Evolutionary conservation across 805 yeast genomes (phyloP), one percentile per base, ranked within the genome.

Genomic region (Huiozyma sinensis): DNA sequence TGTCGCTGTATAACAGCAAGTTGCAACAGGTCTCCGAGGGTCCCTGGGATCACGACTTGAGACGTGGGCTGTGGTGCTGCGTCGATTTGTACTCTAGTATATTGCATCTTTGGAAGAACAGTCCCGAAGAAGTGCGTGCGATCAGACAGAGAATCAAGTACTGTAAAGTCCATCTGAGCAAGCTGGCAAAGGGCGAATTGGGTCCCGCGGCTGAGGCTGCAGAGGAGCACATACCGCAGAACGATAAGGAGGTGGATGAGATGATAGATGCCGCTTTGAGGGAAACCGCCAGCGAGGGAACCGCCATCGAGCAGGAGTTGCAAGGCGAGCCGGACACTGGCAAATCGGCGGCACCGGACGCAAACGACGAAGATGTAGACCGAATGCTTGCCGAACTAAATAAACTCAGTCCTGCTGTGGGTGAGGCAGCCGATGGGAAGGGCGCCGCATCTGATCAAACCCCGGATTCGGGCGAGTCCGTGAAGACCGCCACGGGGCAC

Each of bases 1-100:
- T 72, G 55, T 65, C 70, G 38, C 67, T 85, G 17, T 80, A 83
- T 59, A 75, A 73, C 37, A 69, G 47, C 69, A 48, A 64, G 61
- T 7, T 67, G 69, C 4, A 54, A 70, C 36, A 72, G 64, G 34
- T 60, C 56, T 34, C 81, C 82, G 2, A 79, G 72, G 30, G 64
- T 59, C 44, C 72, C 65, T 42, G 71, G 82, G 53, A 53, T 41
- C 32, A 33, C 17, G 45, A 44, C 28, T 42, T 63, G 40, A 54
- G 42, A 27, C 48, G 56, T 24, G 61, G 57, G 1, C 43, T 62
- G n/a, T 60, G 64, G 65, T 61, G 65, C 43, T 56, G 63, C 41
- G 44, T 55, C 28, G 63, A 60, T 38, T 42, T 60, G 28, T 54
- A 57, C 38, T 40, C 43, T 6, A 45, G 55, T 24, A 43, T 55